Conservation (phyloP, 169 alveolate genomes). For the Plasmodium berghei region DNA sequence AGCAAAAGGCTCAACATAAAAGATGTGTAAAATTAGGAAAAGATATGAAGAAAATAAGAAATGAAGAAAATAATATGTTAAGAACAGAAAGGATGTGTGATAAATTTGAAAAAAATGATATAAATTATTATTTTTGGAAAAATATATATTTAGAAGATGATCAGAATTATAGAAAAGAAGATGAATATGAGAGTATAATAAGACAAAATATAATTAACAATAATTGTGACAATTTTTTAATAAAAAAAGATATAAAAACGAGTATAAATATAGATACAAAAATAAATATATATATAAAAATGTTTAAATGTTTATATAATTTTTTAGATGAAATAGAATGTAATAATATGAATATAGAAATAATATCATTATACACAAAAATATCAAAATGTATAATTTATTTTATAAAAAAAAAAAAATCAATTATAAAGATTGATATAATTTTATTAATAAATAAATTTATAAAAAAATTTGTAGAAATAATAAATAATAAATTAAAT, state of each 20-base stretch:
- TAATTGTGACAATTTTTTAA: conserved; percentile 24
- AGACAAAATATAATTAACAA: conserved; percentile 21
- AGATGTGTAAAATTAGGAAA: background rate
- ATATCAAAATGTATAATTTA: conserved; percentile 37
- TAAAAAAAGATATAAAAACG: conserved; percentile 22
- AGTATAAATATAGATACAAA: conserved; percentile 13
- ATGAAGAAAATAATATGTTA: background rate
- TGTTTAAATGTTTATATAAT: conserved; percentile 46
- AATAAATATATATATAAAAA: conserved; percentile 34
- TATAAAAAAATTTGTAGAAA: conserved; percentile 16
- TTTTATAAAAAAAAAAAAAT: conserved; percentile 41
- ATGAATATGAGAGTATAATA: conserved; percentile 27
- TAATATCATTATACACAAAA: conserved; percentile 35
- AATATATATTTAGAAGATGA: background rate
- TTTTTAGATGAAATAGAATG: conserved; percentile 47
- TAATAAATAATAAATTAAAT: conserved; percentile 31
- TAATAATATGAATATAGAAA: conserved; percentile 43
- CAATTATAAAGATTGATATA: conserved; percentile 15
- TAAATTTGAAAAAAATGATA: background rate
- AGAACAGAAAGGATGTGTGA: background rate
- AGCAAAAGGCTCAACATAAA: conserved; percentile 21
- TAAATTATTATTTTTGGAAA: background rate
- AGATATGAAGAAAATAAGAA: background rate
- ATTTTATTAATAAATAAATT: conserved; percentile 45
- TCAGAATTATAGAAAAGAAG: background rate